Base-by-base conservation (phyloP, 2,329 filamentous ascomycete species). In the Mariannaea elegans region DNA sequence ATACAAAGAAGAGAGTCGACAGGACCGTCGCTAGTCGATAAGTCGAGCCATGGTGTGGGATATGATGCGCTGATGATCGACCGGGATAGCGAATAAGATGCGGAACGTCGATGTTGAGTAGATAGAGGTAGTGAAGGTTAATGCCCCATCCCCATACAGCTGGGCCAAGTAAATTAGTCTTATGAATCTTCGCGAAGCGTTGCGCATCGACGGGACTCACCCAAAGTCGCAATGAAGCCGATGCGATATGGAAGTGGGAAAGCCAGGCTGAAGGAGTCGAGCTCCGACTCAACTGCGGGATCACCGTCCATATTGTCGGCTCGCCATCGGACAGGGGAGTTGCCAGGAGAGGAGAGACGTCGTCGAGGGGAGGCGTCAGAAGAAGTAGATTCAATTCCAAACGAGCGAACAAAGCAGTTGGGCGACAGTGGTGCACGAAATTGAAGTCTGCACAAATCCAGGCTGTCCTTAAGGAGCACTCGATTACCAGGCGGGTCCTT, bases 81-180 rank as follows among this genome's bases (percentile, higher is more conserved):
- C 85, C 81, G 36, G 93, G 93, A 76, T 98, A 98, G 76, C 91
- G 89, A 70, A 98, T 92, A 58, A 98, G 84, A 29, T 88, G 83
- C 18, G 93, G 91, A 55, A 97, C 91, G 77, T 97, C 93, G 80
- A 99, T 96, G 74, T 91, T 91, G 71, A 88, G 82, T 59, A 87
- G 78, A 71, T 90, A 84, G 61, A 98, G 88, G 78, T 92, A 94
- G 74, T 97, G 93, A 38, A 98, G 87, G 80, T 97, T 98, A 69
- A 91, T 78, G 66, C 90, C 93, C 93, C 94, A 99, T 75, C 92
- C 93, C 94, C 94, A 98, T 72, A 97, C 89, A 68, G 92, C 93
- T 96, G 66, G 61, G 18, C 27, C n/a, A 32, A 36, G 54, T 64
- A 46, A 64, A 59, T 29, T 34, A 7, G 44, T 66, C 24, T 21